Base-by-base conservation (phyloP, 2,329 filamentous ascomycete species). In the Aureobasidium sp. region DNA sequence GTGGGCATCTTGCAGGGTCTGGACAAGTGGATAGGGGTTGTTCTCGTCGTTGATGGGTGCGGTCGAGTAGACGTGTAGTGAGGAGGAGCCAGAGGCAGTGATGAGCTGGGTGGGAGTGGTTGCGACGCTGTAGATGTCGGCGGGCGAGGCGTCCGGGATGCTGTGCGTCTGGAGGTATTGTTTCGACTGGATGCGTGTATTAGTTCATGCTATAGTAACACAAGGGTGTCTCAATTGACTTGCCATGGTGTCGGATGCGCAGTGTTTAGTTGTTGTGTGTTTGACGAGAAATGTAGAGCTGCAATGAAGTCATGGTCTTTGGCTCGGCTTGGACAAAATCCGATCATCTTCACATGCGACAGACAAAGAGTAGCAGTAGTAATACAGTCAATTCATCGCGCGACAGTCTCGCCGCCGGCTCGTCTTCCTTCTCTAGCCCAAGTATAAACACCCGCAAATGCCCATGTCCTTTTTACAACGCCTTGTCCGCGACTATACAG, bases 131-230 rank as follows among this genome's bases (percentile, higher is more conserved):
- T 70, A 71, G 66, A 74, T 72, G 65, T 74, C 69, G 34, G 68
- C 70, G 9, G 69, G 69, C 59, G 72, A 70, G 47, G 72, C 70
- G 79, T 91, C 84, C 73, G 96, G 89, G 74, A 96, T 85, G 47
- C 91, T 93, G 75, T 96, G 90, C 68, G 89, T 88, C 70, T 93
- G 95, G 66, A 99, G 84, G 75, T 97, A 99, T 87, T 97, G 94
- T 80, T 97, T 97, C 62, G 94, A 99, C 94, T 97, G 63, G 52
- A 42, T 29, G 34, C 42, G 31, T 15, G 29, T 39, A 31, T 58
- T 48, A 58, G 55, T 61, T n/a, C 25, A 42, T 17, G n/a, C 1
- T n/a, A 7, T 45, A 20, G n/a, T n/a, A n/a, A n/a, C 4, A 9
- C 0, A 9, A 17, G 12, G 9, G 17, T 7, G 5, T 41, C 9